phyloP scores from a whole-genome alignment of 441 rosid genomes.

The Viola pubescens region DNA sequence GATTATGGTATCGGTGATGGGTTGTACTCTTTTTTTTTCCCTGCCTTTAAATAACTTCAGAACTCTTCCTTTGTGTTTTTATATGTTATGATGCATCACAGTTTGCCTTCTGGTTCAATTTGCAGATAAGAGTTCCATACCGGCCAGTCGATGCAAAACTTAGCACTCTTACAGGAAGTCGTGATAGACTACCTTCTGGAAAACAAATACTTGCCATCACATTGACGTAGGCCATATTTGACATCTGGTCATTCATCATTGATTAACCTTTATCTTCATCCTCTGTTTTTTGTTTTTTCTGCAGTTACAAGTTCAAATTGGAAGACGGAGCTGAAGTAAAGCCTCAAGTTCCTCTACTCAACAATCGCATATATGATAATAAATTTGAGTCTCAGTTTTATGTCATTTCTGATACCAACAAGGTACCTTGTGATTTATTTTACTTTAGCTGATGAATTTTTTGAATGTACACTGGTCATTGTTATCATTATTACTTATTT shows the following conservation, averaged over 20 bases:
- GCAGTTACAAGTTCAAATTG: constrained; percentile 88
- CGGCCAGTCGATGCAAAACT: constrained; percentile 83
- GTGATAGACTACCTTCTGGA: constrained; percentile 92
- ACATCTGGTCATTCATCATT: constrained; percentile 11
- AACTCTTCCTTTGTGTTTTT: constrained; percentile 10
- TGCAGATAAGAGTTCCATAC: constrained; percentile 76
- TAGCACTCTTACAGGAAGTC: constrained; percentile 50
- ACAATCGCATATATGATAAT: constrained; percentile 91
- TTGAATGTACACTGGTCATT: constrained; percentile 1
- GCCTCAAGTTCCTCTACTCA: constrained; percentile 85
- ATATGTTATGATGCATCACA: constrained; percentile 8
- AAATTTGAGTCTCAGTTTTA: constrained; percentile 97
- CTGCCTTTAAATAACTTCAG: constrained; percentile 4
- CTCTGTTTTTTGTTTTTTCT: constrained; percentile 20
- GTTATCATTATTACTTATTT: too few relatives aligned
- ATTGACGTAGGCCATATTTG: constrained; percentile 51
- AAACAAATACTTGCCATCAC: constrained; percentile 84
- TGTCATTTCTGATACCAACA: constrained; percentile 85
- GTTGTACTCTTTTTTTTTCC: constrained; percentile 6
- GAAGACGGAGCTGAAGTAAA: constrained; percentile 87
- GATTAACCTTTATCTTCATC: constrained; percentile 8
- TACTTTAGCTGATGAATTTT: constrained; percentile 1
- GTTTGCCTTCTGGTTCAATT: constrained; percentile 12
- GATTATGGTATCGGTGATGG: constrained; percentile 3
- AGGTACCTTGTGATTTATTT: constrained; percentile 40